Base-by-base conservation (phyloP, 345 rosid species). In the Citrus sp. region DNA sequence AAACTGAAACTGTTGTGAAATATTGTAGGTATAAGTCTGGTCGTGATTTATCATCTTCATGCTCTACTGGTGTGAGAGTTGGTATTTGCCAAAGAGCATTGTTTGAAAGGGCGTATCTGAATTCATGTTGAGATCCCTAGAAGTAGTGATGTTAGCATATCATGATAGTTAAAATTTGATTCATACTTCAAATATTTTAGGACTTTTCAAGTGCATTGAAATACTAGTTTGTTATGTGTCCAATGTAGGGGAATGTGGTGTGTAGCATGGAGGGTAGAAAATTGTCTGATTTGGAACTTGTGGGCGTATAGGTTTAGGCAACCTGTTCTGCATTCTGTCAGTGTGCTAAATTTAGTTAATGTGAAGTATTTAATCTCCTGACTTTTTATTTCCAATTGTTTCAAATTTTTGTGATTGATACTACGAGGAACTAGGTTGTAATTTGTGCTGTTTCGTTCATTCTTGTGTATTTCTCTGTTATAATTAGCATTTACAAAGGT, bases 71-170 rank as follows among this genome's bases (percentile, higher is more conserved):
- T 28, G 14, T 37, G 67, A 61, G 67, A 38, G 7, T 7, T n/a
- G 67, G 49, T 4, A 24, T 37, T 73, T 73, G 1, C 67, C 51
- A 73, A 73, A 35, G 34, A 16, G 2, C 55, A 38, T 25, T 32
- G 6, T 16, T 54, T 37, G 55, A 24, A 38, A 37, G 16, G 35
- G 9, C 4, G 34, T 24, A 35, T 58, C 1, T 3, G 24, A n/a
- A 12, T 59, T 73, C 76, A 58, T 22, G 28, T 24, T 37, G 76
- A 73, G 65, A 73, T 58, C 65, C 35, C 5, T 73, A n/a, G 22
- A 73, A 56, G 30, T 28, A 9, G 7, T 54, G 75, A 27, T 54
- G n/a, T 72, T 9, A 72, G 22, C 37, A 55, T 13, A 59, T 9
- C 6, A 54, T 18, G 55, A 21, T 51, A 14, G 9, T 37, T 22